phyloP scores from a whole-genome alignment of 148 eudicot species.

The Spergularia bocconei region DNA sequence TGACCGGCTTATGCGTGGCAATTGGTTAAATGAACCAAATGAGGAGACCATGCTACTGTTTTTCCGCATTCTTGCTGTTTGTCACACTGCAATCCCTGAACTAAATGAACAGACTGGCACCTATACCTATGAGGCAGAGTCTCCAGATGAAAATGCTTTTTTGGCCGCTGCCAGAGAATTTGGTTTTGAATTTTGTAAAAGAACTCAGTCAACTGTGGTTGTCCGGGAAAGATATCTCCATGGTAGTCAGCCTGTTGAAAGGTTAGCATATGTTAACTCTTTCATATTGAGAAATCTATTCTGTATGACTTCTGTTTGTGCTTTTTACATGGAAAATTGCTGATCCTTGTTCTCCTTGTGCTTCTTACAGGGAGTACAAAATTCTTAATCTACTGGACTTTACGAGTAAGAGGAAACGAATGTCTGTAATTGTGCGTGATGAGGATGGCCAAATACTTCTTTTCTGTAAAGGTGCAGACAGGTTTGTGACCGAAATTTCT shows the following conservation, averaged over 20 bases:
- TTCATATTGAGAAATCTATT: background rate
- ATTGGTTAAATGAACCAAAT: slow-evolving; percentile 69
- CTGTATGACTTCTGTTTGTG: background rate
- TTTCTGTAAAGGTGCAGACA: slow-evolving; percentile 97
- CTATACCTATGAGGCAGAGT: slow-evolving; percentile 83
- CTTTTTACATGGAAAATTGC: background rate
- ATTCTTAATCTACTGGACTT: slow-evolving; percentile 82
- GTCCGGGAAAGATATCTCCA: slow-evolving; percentile 69
- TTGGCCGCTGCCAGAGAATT: slow-evolving; percentile 95
- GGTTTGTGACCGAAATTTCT: slow-evolving; percentile 43
- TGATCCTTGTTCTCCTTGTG: background rate
- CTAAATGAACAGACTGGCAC: slow-evolving; percentile 65
- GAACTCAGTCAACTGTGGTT: slow-evolving; percentile 79
- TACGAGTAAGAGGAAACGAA: slow-evolving; percentile 95
- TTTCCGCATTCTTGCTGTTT: slow-evolving; percentile 77
- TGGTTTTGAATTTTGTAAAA: slow-evolving; percentile 79
- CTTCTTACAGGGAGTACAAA: slow-evolving; percentile 71
- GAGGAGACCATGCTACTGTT: slow-evolving; percentile 52
- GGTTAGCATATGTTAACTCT: slow-evolving; percentile 40
- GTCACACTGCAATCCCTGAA: slow-evolving; percentile 97
- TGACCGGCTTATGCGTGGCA: slow-evolving; percentile 60
- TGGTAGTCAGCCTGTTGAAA: slow-evolving; percentile 52
- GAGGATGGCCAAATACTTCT: slow-evolving; percentile 78
- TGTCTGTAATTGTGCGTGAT: slow-evolving; percentile 83
- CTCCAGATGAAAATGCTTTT: slow-evolving; percentile 96